Evolutionary conservation across 495 filamentous ascomycete species (phyloP), one percentile per base, ranked within the genome.

Genomic region (Parachaetomium inaequale): DNA sequence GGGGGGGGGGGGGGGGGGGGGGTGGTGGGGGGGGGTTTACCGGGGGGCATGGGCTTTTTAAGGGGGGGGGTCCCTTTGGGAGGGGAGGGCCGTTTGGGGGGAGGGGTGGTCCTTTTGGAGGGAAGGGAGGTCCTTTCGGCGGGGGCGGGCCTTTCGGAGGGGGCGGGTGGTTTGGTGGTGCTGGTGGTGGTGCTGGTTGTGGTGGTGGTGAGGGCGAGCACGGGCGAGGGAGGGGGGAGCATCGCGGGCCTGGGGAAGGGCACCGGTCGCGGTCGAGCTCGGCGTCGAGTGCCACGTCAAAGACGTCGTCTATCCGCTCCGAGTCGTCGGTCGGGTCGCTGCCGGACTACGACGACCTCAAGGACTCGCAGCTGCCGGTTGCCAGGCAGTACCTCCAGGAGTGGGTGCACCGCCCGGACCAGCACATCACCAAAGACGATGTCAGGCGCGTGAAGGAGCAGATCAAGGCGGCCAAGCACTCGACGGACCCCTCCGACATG

Each of bases 261-360:
- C 42, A 63, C 53, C 47, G 68, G 31, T 55, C 53, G 15, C 63
- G 68, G 10, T 66, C 67, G 4, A 61, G 38, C 62, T 68, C 66
- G 2, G 59, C 55, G 19, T 68, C 69, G 17, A 68, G 63, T 40
- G 68, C 68, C 7, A 60, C 66, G 1, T 67, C 65, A 4, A 68
- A 65, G 14, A 63, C 65, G 4, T 74, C 70, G 0, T 76, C 75
- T 14, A 10, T 28, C 23, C 67, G 68, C 8, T 77, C 77, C 2
- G 74, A 68, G 36, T 74, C 74, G 0, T 78, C 77, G 17, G 65
- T 78, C 42, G 78, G 75, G 28, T 79, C 76, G 38, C 76, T 81
- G 11, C 78, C 78, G 3, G 78, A 77, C 55, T 76, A 75, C 61
- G 75, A 81, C 55, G 72, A 77, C 43, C 70, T 83, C 0, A 65